Conservation (phyloP, 1,139 yeast genomes). For the Saccharomyces uvarum region DNA sequence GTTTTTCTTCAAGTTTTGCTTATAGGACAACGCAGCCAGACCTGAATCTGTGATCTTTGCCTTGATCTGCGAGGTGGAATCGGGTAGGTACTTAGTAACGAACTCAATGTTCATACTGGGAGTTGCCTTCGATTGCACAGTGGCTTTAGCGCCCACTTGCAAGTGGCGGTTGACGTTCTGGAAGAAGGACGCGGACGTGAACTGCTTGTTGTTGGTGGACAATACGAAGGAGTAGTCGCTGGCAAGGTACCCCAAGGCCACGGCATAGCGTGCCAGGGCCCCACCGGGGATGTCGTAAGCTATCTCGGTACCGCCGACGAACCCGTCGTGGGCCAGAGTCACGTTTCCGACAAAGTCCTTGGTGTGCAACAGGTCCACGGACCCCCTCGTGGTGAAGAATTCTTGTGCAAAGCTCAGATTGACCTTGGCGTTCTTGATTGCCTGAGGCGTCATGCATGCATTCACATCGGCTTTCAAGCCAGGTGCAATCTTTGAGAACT, state of each 20-base stretch:
- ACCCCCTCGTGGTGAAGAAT: conserved; percentile 87
- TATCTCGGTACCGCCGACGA: conserved; percentile 94
- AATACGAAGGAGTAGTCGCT: conserved; percentile 83
- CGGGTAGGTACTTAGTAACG: conserved; percentile 90
- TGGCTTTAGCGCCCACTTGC: conserved; percentile 97
- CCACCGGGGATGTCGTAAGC: conserved; percentile 94
- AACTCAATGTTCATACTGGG: conserved; percentile 78
- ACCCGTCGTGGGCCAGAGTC: conserved; percentile 91
- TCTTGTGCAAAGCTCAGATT: conserved; percentile 91
- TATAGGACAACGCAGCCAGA: conserved; percentile 86
- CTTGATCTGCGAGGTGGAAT: conserved; percentile 80
- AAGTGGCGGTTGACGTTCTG: conserved; percentile 86
- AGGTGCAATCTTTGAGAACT: conserved; percentile 86
- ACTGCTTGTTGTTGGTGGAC: conserved; percentile 79
- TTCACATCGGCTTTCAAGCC: conserved; percentile 91
- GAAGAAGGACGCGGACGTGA: conserved; percentile 94
- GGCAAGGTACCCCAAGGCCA: conserved; percentile 89
- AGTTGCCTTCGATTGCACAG: conserved; percentile 81
- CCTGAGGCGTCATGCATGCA: conserved; percentile 81
- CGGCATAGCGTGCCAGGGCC: conserved; percentile 86
- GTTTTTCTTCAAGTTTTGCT: conserved; percentile 92
- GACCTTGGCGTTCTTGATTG: conserved; percentile 82
- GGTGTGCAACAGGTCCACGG: conserved; percentile 91
- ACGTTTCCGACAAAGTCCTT: conserved; percentile 93
- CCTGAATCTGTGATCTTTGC: conserved; percentile 97